Conservation (phyloP, 371 early-diverging fungal genomes). For the Zopfochytrium polystomum region DNA sequence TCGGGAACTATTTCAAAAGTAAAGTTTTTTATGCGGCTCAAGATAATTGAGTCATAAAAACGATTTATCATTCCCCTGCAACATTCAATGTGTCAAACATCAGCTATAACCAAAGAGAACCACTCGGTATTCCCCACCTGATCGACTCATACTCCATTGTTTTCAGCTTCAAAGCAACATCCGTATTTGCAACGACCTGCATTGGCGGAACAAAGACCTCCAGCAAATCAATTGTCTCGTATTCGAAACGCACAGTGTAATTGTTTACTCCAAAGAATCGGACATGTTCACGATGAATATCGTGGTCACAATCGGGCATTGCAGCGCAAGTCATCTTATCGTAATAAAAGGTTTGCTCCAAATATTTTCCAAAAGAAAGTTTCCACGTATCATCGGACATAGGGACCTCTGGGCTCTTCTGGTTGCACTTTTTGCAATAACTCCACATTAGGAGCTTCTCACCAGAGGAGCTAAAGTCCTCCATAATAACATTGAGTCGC, state of each 20-base stretch:
- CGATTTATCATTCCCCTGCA: constrained; percentile 9
- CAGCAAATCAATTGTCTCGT: constrained; percentile 68
- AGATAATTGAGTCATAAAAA: constrained; percentile 20
- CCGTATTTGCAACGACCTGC: constrained; percentile 44
- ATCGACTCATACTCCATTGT: constrained; percentile 10
- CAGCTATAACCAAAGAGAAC: not conserved
- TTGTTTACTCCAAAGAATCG: constrained; percentile 73
- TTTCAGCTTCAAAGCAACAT: constrained; percentile 11
- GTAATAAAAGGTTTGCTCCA: constrained; percentile 85
- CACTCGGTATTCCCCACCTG: constrained; percentile 6
- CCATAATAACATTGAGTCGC: constrained; percentile 71
- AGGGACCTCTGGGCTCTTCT: constrained; percentile 66
- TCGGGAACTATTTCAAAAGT: constrained; percentile 36
- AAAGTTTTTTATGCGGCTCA: constrained; percentile 36
- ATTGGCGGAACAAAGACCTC: constrained; percentile 81
- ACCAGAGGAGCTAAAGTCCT: constrained; percentile 65
- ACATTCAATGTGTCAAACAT: not conserved
- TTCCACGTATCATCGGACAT: constrained; percentile 76
- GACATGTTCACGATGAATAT: constrained; percentile 71
- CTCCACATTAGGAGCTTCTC: constrained; percentile 83
- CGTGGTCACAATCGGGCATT: constrained; percentile 74
- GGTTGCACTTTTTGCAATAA: constrained; percentile 69
- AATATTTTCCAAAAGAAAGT: constrained; percentile 92
- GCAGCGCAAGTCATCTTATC: constrained; percentile 40
- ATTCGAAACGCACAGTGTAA: constrained; percentile 71